Evolutionary conservation across 495 filamentous ascomycete species (phyloP), one percentile per base, ranked within the genome.

Genomic region (Neurospora sp.): DNA sequence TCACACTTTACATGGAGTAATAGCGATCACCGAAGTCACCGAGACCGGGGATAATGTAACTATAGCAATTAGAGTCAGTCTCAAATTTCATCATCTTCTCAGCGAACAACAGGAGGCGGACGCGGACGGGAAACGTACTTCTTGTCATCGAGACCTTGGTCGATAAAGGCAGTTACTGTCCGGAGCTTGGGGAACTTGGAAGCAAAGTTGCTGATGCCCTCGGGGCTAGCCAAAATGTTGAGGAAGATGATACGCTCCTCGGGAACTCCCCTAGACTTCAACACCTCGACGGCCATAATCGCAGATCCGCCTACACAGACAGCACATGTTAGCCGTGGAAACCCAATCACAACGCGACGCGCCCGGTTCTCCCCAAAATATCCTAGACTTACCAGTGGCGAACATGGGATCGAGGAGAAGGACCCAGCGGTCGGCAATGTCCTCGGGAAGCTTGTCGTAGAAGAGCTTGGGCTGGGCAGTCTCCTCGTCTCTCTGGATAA

Each of bases 381-480:
- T 27, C 2, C 40, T 37, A n/a, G 39, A 80, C 87, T 79, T 82
- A 95, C 95, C 96, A 76, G 96, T 98, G 70, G 96, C 96, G 84
- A 99, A 95, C 96, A 99, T 99, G 3, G 96, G 96, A 80, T 99
- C 96, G 40, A 99, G 86, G n/a, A 99, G 86, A 38, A 99, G 87
- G 39, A 97, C 95, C 93, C 95, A 98, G 82, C 96, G 85, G 12
- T 95, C 87, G 11, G 92, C 89, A 78, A 99, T 97, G 83, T 99
- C 96, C 77, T 93, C 90, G 46, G 96, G 96, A 16, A 99, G 87
- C 83, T 99, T 99, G 75, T 97, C 95, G 80, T 98, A 98, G 81
- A 98, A 99, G 41, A 99, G 87, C 79, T 91, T 93, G 5, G 96
- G 96, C 86, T 90, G 89, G 73, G 90, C 87, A 1, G 95, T 97